These are phyloP conservation scores for Blastomyces gilchristii DNA, from an alignment of 2,329 filamentous ascomycete species.

Conservation along the genomic window DNA sequence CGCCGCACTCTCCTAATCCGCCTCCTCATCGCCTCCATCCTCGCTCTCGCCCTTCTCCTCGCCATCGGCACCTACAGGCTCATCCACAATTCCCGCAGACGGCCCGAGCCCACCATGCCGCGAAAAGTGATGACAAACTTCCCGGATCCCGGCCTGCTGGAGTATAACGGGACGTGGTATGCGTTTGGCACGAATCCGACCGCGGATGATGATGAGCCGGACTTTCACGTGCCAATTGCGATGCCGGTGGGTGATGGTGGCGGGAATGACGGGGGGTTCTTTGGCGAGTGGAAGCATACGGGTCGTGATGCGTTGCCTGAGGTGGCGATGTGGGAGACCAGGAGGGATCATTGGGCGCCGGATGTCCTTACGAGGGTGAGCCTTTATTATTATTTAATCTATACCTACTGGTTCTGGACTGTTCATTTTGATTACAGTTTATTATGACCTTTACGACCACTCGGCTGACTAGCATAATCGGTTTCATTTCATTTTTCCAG, in stretches of 20 bases:
- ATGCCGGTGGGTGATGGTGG: not conserved
- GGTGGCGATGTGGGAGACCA: slow-evolving; percentile 43
- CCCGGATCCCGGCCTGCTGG: slow-evolving; percentile 24
- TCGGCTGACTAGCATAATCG: too few species aligned
- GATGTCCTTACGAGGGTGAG: slow-evolving; percentile 44
- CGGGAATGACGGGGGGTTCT: not conserved
- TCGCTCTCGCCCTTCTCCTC: slow-evolving; percentile 10
- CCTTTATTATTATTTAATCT: too few species aligned
- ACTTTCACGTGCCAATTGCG: slow-evolving; percentile 39
- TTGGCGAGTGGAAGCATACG: slow-evolving; percentile 27
- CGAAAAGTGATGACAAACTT: slow-evolving; percentile 17
- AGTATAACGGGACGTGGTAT: slow-evolving; percentile 27
- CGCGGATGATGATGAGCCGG: slow-evolving; percentile 14
- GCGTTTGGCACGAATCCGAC: slow-evolving; percentile 24
- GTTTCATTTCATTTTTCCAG: slow-evolving; percentile 13
- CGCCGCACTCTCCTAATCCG: not conserved
- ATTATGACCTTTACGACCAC: too few species aligned
- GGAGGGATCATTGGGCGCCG: slow-evolving; percentile 49
- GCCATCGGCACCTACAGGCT: not conserved
- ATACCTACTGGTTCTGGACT: slow-evolving; percentile 8
- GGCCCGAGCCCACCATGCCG: slow-evolving; percentile 12
- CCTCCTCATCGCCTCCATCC: slow-evolving; percentile 10
- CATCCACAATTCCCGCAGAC: slow-evolving; percentile 13
- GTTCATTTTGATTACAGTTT: not conserved
- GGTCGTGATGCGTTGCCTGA: slow-evolving; percentile 44